Evolutionary conservation across 768 basidiomycete species (phyloP), one percentile per base, ranked within the genome.

Genomic region (Pulveroboletus sp.): DNA sequence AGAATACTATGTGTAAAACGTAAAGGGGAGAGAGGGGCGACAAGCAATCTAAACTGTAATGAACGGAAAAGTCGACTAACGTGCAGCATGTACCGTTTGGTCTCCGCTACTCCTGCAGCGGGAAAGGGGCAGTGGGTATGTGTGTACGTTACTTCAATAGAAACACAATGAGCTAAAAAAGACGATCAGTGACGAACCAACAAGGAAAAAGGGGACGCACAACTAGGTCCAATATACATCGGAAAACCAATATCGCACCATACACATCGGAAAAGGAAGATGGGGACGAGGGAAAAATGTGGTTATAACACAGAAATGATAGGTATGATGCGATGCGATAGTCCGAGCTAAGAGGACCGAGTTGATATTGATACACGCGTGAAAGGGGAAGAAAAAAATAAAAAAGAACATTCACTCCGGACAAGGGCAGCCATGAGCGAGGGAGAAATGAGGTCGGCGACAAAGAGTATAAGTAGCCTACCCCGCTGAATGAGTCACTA

Each of bases 231-330:
- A 57, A 47, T 59, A 54, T 48, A 67, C 57, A 58, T 43, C 60
- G 55, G 65, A 67, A 56, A 63, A 67, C 51, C 65, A 62, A 40
- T 30, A 65, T 61, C 66, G 63, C 67, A 67, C 45, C 66, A 68
- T 68, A 56, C 57, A 69, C 67, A 56, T 59, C 57, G 21, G 38
- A n/a, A 56, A 51, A 51, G 39, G 39, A 8, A 7, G 18, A 27
- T 0, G 10, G n/a, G 8, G 9, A 27, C 6, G 35, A 18, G 30
- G 30, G 14, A 27, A 27, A 39, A 27, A 11, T 28, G 17, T 49
- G 54, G 12, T 39, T 65, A 65, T 59, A 59, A 53, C 56, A 67
- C 63, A 67, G 54, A 33, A 53, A 14, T 48, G 53, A 52, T 33
- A 54, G 51, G 59, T 62, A 63, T 62, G 68, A 66, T 62, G 68